phyloP scores from a whole-genome alignment of 306 rosid species.

The apple (Malus domestica) region ASM211411v1 NC_041802.1:32266001-32266500 shows the following conservation, averaged over 20 bases:
- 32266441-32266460: background rate
- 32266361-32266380: background rate
- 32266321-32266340: slow-evolving; percentile 25
- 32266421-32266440: background rate
- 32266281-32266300: background rate
- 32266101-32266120: background rate
- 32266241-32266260: slow-evolving; percentile 34
- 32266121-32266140: background rate
- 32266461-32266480: background rate
- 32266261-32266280: slow-evolving; percentile 84
- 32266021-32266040: slow-evolving; percentile 69
- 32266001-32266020: background rate
- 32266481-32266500: background rate
- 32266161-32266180: slow-evolving; percentile 16
- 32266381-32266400: background rate
- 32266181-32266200: background rate
- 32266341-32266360: slow-evolving; percentile 37
- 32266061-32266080: slow-evolving; percentile 40
- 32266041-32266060: slow-evolving; percentile 53
- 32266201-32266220: slow-evolving; percentile 39
- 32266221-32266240: slow-evolving; percentile 52
- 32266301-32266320: background rate
- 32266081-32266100: background rate
- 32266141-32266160: background rate
- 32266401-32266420: background rate